Evolutionary conservation across 441 rosid species (phyloP).

Genomic region (Aleurites moluccanus): DNA sequence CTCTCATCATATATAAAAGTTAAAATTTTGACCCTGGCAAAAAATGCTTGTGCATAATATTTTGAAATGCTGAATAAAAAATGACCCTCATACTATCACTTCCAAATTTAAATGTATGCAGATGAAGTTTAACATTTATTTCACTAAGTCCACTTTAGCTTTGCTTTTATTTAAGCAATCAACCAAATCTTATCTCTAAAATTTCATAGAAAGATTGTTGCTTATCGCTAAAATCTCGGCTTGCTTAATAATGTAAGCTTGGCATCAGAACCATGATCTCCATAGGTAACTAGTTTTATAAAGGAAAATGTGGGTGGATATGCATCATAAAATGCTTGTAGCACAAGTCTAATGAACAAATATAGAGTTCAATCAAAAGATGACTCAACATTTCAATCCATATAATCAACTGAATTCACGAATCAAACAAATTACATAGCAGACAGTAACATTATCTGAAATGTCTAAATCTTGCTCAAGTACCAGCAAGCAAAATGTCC

Average conservation of each 20-base stretch:
- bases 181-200: not conserved
- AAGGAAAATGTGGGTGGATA: too few species aligned
- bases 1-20: not conserved
- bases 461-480: conserved; percentile 9
- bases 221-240: not conserved
- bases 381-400: not conserved
- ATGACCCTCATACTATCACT: not conserved
- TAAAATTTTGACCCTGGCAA: not conserved
- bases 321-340: not conserved
- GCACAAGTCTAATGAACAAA: not conserved
- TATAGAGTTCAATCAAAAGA: not conserved
- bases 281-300: not conserved
- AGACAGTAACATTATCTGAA: not conserved
- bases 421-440: not conserved
- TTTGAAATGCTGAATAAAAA: not conserved
- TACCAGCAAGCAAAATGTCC: conserved; percentile 12
- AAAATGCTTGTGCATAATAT: not conserved
- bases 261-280: not conserved
- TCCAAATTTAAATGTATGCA: not conserved
- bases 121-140: not conserved
- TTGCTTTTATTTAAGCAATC: not conserved
- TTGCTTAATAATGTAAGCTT: not conserved
- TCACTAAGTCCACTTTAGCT: not conserved
- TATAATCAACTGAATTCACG: not conserved
- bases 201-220: not conserved